Evolutionary conservation across 2,329 filamentous ascomycete species (phyloP), one percentile per base, ranked within the genome.

Genomic region (Apiospora marii): DNA sequence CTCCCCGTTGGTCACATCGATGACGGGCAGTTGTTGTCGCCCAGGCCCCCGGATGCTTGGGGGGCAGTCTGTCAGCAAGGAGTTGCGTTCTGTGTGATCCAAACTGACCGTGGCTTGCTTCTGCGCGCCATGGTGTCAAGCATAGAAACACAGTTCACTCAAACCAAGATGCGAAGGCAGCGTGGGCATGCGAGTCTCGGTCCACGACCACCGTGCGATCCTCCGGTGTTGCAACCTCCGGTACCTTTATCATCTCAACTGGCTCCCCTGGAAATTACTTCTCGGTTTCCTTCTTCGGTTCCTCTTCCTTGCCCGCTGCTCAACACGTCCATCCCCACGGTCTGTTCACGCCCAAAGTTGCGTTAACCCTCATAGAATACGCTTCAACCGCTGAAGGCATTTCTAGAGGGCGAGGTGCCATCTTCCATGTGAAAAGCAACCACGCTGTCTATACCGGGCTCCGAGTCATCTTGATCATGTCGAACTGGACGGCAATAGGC

Each of bases 401-500:
- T 24, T 64, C 58, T 64, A 64, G 34, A 64, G 58, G 58, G 30
- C 13, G 10, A 41, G n/a, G n/a, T 4, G 5, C 4, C 48, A 46
- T n/a, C 19, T n/a, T 30, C 24, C 24, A 61, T 44, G 43, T 48
- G 44, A 19, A 22, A 14, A 68, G 4, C 27, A 30, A 4, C 2
- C 6, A 14, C 13, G 67, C n/a, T 48, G 30, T 19, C 19, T 14
- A 44, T n/a, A 48, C n/a, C 19, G 1, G 67, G 22, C 41, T 19
- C 27, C 10, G 6, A 19, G n/a, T 37, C 13, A 48, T 12, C 67
- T 19, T 1, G 41, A 48, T 68, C 41, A 71, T 71, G 69, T 71
- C 69, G n/a, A 74, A 71, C 53, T 71, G 69, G 69, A 71, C 69
- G 51, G 37, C 49, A 27, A 71, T 71, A 64, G 64, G 53, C 2